A percentile compares a stretch with the other conserved stretches of the same genome.
Evolutionary conservation across 371 early-diverging fungal genomes (phyloP).

Genomic region (Mucor lusitanicus): DNA sequence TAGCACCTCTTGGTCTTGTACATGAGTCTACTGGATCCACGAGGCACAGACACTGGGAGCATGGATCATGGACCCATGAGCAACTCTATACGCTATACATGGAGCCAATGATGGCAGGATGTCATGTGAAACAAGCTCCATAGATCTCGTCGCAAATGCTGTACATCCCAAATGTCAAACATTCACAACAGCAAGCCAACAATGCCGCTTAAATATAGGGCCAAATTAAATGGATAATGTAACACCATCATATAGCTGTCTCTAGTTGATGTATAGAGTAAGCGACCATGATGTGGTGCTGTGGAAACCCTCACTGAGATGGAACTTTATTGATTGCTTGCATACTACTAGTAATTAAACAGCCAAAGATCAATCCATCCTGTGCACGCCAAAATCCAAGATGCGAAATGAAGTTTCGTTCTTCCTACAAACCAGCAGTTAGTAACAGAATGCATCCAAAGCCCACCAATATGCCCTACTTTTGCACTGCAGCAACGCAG

Average conservation of each 20-base stretch:
- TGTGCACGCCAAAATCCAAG: slow-evolving; percentile 52
- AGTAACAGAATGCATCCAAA: background rate
- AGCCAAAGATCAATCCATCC: no score
- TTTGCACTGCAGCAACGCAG: slow-evolving; percentile 87
- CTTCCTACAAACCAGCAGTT: slow-evolving; percentile 14
- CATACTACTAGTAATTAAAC: no score
- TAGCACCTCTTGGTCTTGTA: no score
- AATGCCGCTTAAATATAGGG: no score
- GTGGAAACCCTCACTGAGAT: background rate
- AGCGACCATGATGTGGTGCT: background rate
- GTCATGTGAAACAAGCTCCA: background rate
- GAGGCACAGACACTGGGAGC: background rate
- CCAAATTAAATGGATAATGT: background rate
- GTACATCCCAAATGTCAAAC: background rate
- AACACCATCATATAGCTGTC: background rate
- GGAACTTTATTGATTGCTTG: background rate
- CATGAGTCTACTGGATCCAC: background rate
- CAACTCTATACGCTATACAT: no score
- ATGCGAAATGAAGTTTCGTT: slow-evolving; percentile 55
- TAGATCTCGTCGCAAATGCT: background rate
- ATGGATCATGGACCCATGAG: background rate
- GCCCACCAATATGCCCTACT: slow-evolving; percentile 24
- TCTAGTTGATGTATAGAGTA: background rate
- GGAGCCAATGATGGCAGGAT: background rate
- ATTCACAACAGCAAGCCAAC: background rate